phyloP scores from a whole-genome alignment of 169 alveolate species.

The Plasmodium vivax region DNA sequence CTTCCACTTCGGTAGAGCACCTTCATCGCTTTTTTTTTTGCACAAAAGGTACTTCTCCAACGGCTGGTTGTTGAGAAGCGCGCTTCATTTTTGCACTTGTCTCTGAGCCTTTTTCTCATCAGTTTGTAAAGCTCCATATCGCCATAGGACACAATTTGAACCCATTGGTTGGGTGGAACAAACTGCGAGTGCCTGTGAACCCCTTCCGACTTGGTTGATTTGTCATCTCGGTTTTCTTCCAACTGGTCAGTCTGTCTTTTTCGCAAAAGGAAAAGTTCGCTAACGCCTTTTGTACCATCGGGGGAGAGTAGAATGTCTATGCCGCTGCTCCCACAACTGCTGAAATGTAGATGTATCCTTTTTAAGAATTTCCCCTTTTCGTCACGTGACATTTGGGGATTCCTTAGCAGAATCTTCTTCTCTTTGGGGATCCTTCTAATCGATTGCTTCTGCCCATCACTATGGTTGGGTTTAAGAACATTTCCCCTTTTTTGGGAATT shows the following conservation, averaged over 20 bases:
- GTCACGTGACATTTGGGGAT: slow-evolving; percentile 5
- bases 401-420: not conserved
- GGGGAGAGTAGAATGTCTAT: not conserved
- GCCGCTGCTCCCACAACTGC: not conserved
- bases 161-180: not conserved
- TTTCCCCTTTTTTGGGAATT: not conserved
- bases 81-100: not conserved
- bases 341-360: not conserved
- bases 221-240: slow-evolving; percentile 8
- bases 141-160: slow-evolving; percentile 13
- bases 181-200: not conserved
- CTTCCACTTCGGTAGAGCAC: not conserved
- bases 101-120: not conserved
- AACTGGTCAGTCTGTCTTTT: not conserved
- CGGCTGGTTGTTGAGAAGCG: not conserved
- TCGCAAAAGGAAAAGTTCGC: not conserved
- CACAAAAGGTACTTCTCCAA: not conserved
- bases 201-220: slow-evolving; percentile 28
- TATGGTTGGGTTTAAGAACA: not conserved
- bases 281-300: not conserved
- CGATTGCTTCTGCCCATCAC: not conserved
- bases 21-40: not conserved
- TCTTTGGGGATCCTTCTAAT: not conserved
- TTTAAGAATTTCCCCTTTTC: slow-evolving; percentile 19
- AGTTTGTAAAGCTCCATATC: slow-evolving; percentile 34